phyloP scores from a whole-genome alignment of 2,329 filamentous ascomycete genomes.

The Pseudogymnoascus sp. region DNA sequence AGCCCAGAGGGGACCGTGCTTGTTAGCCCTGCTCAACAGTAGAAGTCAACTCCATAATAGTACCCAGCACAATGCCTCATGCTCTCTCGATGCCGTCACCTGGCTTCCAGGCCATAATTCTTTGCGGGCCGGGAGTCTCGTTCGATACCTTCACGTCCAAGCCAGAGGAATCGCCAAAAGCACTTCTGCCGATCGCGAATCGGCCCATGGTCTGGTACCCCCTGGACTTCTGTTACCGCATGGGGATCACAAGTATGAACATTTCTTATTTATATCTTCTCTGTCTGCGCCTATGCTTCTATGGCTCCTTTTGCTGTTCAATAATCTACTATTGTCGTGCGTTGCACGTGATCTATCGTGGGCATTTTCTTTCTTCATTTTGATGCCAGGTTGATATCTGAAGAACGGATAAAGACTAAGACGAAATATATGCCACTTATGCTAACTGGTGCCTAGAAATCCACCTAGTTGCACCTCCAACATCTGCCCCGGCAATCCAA shows the following conservation, averaged over 20 bases:
- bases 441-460: conserved; percentile 40
- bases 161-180: conserved; percentile 74
- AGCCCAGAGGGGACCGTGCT: conserved; percentile 1
- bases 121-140: conserved; percentile 75
- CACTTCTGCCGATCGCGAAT: conserved; percentile 74
- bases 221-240: conserved; percentile 76
- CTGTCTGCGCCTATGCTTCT: neutral
- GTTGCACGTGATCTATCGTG: neutral
- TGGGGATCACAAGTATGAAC: conserved; percentile 63
- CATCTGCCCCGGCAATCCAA: conserved; percentile 58
- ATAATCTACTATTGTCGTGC: neutral
- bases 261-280: neutral
- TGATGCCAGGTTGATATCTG: neutral
- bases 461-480: conserved; percentile 57
- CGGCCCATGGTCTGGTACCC: conserved; percentile 87
- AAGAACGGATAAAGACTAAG: neutral
- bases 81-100: conserved; percentile 64
- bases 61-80: conserved; percentile 56
- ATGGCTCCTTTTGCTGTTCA: neutral
- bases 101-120: conserved; percentile 74
- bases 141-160: conserved; percentile 78
- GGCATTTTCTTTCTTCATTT: neutral
- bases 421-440: neutral
- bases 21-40: neutral
- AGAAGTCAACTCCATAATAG: neutral